Conservation (phyloP, 2,329 filamentous ascomycete genomes). For the Sordariomycetes sp. region DNA sequence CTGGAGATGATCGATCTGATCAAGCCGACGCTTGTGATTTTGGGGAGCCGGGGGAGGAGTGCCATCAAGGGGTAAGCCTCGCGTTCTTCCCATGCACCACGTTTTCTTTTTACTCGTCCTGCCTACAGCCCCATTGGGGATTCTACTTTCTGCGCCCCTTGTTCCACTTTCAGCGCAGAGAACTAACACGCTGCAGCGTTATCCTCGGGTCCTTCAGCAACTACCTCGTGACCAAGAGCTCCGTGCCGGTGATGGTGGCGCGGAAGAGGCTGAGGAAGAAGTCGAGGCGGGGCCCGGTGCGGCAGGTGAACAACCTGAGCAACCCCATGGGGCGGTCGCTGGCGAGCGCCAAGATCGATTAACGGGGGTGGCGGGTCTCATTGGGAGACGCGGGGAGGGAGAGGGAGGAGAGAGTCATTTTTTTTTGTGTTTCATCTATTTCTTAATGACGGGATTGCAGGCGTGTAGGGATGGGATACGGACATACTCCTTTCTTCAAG, state of each 20-base stretch:
- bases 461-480: not conserved
- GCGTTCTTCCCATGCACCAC: not conserved
- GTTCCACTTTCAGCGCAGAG: not conserved
- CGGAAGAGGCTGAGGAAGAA: slow-evolving; percentile 83
- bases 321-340: slow-evolving; percentile 57
- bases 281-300: slow-evolving; percentile 59
- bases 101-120: slow-evolving; percentile 12
- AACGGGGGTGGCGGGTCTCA: slow-evolving; percentile 10
- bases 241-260: slow-evolving; percentile 95
- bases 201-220: slow-evolving; percentile 95
- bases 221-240: slow-evolving; percentile 93
- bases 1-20: slow-evolving; percentile 94
- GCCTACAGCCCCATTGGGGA: not conserved
- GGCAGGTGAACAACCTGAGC: slow-evolving; percentile 72
- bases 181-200: slow-evolving; percentile 44
- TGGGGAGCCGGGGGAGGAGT: slow-evolving; percentile 84
- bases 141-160: not conserved
- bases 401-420: not conserved
- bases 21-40: slow-evolving; percentile 82
- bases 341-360: slow-evolving; percentile 68
- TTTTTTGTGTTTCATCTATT: not conserved
- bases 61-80: slow-evolving; percentile 76
- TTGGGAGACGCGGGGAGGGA: not conserved
- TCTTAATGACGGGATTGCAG: not conserved
- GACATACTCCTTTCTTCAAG: not conserved